A percentile compares a stretch with the other conserved stretches of the same genome.
phyloP scores from a whole-genome alignment of 1,284 basidiomycete species.

The Apiotrichum gracile region DNA sequence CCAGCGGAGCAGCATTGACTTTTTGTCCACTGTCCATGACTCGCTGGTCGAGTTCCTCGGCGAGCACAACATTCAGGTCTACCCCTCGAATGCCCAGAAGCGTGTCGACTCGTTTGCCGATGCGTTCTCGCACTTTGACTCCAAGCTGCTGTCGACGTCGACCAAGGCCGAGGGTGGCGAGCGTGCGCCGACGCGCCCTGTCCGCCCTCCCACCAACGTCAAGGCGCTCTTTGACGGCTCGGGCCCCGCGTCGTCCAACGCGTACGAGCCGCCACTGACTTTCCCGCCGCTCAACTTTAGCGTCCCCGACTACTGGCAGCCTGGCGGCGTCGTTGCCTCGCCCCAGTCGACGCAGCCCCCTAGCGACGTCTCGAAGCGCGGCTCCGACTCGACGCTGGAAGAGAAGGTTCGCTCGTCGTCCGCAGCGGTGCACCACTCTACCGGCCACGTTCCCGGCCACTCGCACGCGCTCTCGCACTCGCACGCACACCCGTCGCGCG shows the following conservation, averaged over 20 bases:
- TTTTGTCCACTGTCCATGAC: conserved; percentile 80
- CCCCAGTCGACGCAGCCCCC: conserved; percentile 51
- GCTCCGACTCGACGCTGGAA: conserved; percentile 80
- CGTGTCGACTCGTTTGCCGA: conserved; percentile 83
- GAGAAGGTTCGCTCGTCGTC: conserved; percentile 60
- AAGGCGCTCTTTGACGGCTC: conserved; percentile 81
- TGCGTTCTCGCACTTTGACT: conserved; percentile 94
- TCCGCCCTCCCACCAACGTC: conserved; percentile 71
- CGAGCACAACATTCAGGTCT: conserved; percentile 60
- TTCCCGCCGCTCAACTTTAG: conserved; percentile 29
- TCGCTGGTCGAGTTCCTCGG: conserved; percentile 87
- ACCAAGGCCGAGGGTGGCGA: conserved; percentile 45
- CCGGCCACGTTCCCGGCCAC: conserved; percentile 9
- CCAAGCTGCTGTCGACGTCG: conserved; percentile 78
- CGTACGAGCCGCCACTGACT: conserved; percentile 32
- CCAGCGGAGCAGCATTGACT: conserved; percentile 88
- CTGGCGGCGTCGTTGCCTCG: conserved; percentile 28
- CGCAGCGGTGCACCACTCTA: neutral
- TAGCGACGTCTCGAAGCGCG: conserved; percentile 73
- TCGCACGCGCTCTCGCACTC: conserved; percentile 17
- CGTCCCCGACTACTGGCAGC: conserved; percentile 29
- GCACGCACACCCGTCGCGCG: conserved; percentile 30
- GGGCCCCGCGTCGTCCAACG: conserved; percentile 55
- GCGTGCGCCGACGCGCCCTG: conserved; percentile 60
- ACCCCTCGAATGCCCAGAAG: conserved; percentile 41